Evolutionary conservation across 2,329 filamentous ascomycete genomes (phyloP).

Genomic region (Cryphonectria parasitica): DNA sequence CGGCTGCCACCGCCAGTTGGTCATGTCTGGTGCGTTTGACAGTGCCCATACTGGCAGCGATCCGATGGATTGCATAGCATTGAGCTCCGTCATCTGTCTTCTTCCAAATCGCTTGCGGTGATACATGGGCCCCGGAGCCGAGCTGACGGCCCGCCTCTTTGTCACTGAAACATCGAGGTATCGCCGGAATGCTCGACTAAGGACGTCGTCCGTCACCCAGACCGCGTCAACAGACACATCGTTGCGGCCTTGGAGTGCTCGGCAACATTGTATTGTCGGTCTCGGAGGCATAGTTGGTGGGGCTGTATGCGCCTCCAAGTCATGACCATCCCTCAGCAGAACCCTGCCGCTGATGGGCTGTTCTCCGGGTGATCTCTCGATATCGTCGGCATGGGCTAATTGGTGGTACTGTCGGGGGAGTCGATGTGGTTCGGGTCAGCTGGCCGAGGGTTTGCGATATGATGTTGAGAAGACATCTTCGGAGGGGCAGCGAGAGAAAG

Average conservation of each 20-base stretch:
- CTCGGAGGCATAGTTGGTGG: constrained; percentile 29
- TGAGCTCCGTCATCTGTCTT: constrained; percentile 57
- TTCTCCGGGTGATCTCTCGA: not conserved
- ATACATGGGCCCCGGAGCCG: constrained; percentile 59
- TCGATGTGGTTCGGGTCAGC: not conserved
- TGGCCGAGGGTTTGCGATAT: not conserved
- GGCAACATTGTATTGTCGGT: constrained; percentile 39
- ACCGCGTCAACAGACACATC: constrained; percentile 47
- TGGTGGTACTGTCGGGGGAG: not conserved
- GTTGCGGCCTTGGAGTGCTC: constrained; percentile 50
- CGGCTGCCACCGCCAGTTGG: constrained; percentile 56
- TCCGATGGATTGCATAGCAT: constrained; percentile 44
- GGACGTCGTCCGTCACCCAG: constrained; percentile 64
- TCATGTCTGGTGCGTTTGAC: constrained; percentile 47
- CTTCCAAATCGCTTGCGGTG: constrained; percentile 56
- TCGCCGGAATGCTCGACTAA: constrained; percentile 54
- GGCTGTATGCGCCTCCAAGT: constrained; percentile 3
- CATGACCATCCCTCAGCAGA: constrained; percentile 14
- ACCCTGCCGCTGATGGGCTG: not conserved
- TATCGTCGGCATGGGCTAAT: not conserved
- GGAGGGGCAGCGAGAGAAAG: not conserved
- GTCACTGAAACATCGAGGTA: constrained; percentile 44
- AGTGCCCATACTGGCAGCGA: constrained; percentile 52
- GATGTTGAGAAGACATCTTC: not conserved
- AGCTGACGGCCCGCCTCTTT: constrained; percentile 40